phyloP scores from a whole-genome alignment of 2,329 filamentous ascomycete genomes.

The Anthostomella pinea region DNA sequence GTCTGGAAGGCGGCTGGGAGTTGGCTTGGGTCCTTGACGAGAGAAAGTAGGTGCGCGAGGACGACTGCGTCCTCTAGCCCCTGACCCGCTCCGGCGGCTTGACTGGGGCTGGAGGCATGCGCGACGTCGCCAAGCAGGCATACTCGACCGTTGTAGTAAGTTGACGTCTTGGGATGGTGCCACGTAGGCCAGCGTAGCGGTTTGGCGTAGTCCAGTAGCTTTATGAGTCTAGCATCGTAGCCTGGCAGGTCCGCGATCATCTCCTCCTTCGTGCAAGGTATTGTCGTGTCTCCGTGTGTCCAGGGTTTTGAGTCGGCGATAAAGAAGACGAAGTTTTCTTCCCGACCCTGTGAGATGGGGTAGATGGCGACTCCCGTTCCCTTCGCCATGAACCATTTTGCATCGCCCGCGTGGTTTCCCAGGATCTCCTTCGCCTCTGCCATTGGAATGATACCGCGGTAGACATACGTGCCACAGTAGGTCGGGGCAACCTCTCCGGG shows the following conservation, averaged over 20 bases:
- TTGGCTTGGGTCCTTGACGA: slow-evolving; percentile 16
- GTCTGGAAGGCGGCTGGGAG: slow-evolving; percentile 23
- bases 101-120: slow-evolving; percentile 25
- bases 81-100: slow-evolving; percentile 27
- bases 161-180: slow-evolving; percentile 26
- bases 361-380: slow-evolving; percentile 22
- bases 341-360: slow-evolving; percentile 25
- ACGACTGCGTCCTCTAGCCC: slow-evolving; percentile 28
- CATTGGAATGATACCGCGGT: slow-evolving; percentile 31
- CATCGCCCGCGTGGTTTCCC: slow-evolving; percentile 26
- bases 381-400: slow-evolving; percentile 28
- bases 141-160: slow-evolving; percentile 21
- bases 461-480: slow-evolving; percentile 30
- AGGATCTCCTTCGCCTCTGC: slow-evolving; percentile 23
- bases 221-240: slow-evolving; percentile 21
- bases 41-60: slow-evolving; percentile 22
- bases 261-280: slow-evolving; percentile 25
- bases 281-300: slow-evolving; percentile 18
- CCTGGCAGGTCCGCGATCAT: slow-evolving; percentile 24
- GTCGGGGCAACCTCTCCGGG: slow-evolving; percentile 27
- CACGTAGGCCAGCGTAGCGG: slow-evolving; percentile 25
- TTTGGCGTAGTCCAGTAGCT: slow-evolving; percentile 24
- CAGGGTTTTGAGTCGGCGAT: slow-evolving; percentile 17
- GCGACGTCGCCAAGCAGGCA: slow-evolving; percentile 29
- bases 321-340: slow-evolving; percentile 28